Evolutionary conservation across 495 filamentous ascomycete species (phyloP).

Genomic region (Podospora conica): DNA sequence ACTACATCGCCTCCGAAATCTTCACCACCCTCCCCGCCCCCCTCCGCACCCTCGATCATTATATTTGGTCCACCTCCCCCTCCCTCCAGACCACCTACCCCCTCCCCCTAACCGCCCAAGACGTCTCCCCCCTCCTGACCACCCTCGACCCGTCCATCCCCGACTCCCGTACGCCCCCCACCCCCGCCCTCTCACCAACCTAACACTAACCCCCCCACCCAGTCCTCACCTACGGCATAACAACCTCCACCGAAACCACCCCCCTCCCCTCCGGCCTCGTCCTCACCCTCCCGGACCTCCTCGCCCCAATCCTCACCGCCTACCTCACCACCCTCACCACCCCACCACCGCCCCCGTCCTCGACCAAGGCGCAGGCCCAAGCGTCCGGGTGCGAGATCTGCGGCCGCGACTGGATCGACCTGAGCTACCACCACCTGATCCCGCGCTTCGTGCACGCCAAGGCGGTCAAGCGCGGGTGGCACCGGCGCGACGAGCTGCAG

Average conservation of each 20-base stretch:
- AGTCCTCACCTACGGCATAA: constrained; percentile 53
- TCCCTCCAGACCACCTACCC: constrained; percentile 45
- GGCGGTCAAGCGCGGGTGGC: constrained; percentile 74
- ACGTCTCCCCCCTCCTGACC: constrained; percentile 30
- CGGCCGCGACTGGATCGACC: constrained; percentile 65
- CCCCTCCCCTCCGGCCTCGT: constrained; percentile 17
- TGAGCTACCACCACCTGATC: constrained; percentile 83
- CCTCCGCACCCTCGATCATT: constrained; percentile 57
- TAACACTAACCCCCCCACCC: background rate
- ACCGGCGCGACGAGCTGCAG: constrained; percentile 64
- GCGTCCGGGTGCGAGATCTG: constrained; percentile 70
- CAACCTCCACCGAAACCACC: constrained; percentile 31
- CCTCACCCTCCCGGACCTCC: constrained; percentile 39
- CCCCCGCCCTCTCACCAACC: too few species aligned
- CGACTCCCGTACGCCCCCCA: constrained; percentile 42
- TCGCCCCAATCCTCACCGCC: constrained; percentile 53
- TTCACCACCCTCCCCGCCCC: constrained; percentile 56
- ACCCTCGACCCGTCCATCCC: constrained; percentile 43
- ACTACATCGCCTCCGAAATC: constrained; percentile 66
- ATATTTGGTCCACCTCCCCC: constrained; percentile 43
- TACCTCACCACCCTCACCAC: constrained; percentile 52
- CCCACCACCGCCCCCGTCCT: constrained; percentile 54
- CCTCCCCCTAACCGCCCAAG: constrained; percentile 37
- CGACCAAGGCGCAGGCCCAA: constrained; percentile 39
- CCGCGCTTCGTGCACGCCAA: constrained; percentile 72